These are phyloP conservation scores for Globisporangium irregulare DNA, from an alignment of 352 stramenopile species.

Conservation along the genomic window DNA sequence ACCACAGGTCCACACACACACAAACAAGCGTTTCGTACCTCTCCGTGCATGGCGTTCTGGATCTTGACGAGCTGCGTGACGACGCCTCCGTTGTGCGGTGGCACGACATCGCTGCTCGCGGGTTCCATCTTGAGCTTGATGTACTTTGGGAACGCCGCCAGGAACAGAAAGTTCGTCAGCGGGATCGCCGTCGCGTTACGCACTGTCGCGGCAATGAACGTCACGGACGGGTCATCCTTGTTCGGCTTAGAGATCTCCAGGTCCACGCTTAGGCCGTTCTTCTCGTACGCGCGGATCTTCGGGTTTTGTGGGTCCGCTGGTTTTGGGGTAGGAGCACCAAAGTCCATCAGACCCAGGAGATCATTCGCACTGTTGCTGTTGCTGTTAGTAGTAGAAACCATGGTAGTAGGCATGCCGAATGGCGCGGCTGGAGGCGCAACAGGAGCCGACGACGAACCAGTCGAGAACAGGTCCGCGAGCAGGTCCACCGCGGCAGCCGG, in stretches of 20 bases:
- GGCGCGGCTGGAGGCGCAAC: conserved; percentile 23
- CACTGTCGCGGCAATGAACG: conserved; percentile 91
- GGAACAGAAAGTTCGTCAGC: conserved; percentile 92
- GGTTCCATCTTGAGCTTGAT: conserved; percentile 98
- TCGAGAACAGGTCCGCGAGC: conserved; percentile 94
- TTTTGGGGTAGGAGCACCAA: conserved; percentile 38
- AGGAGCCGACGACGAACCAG: conserved; percentile 25
- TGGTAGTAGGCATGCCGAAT: conserved; percentile 18
- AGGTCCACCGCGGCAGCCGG: conserved; percentile 79
- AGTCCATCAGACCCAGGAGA: conserved; percentile 75
- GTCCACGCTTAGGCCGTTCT: conserved; percentile 93
- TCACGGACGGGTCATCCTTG: conserved; percentile 89
- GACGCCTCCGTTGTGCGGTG: conserved; percentile 64
- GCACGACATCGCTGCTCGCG: conserved; percentile 90
- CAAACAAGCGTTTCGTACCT: conserved; percentile 35
- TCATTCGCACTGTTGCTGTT: conserved; percentile 30
- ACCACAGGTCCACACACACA: not conserved
- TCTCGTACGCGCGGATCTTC: conserved; percentile 92
- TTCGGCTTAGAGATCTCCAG: conserved; percentile 93
- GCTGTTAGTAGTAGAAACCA: conserved; percentile 13
- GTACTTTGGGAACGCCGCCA: conserved; percentile 96
- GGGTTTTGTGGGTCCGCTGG: conserved; percentile 34
- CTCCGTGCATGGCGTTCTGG: conserved; percentile 93
- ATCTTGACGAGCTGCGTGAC: conserved; percentile 96
- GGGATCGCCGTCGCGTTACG: conserved; percentile 86